Percentiles rank a stretch among this genome's conserved stretches.
Conservation (phyloP, 139 green algal genomes). For the Mychonastes homosphaera region DNA sequence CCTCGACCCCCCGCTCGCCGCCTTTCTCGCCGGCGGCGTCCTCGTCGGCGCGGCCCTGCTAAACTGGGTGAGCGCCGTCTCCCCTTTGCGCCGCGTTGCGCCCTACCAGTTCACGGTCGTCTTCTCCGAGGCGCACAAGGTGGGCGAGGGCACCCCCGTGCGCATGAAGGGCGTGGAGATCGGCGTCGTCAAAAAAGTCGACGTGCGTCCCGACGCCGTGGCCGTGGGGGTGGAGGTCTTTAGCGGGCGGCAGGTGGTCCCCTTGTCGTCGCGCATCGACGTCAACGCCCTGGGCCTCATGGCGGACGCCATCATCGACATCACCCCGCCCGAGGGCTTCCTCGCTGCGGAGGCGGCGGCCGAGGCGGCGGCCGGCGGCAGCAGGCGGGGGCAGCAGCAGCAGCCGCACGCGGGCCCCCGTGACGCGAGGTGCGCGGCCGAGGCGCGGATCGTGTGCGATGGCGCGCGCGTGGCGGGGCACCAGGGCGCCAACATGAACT, state of each 20-base stretch:
- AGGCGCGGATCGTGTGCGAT: conserved; percentile 17
- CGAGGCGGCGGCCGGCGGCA: no score
- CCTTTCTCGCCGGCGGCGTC: conserved; percentile 4
- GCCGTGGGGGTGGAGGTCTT: conserved; percentile 4
- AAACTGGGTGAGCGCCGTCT: conserved; percentile 13
- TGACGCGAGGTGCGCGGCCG: neutral
- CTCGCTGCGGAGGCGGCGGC: neutral
- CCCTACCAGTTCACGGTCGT: conserved; percentile 15
- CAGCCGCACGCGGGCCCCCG: conserved; percentile 9
- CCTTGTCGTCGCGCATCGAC: conserved; percentile 6
- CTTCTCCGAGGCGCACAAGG: conserved; percentile 12
- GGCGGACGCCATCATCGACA: conserved; percentile 16
- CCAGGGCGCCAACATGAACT: conserved; percentile 14
- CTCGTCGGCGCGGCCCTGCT: neutral
- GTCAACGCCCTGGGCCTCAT: conserved; percentile 16
- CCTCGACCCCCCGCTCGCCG: neutral
- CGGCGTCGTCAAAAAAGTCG: conserved; percentile 3
- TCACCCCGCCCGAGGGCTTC: conserved; percentile 9
- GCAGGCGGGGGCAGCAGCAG: no score
- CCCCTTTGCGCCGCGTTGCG: neutral
- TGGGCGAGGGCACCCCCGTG: conserved; percentile 9
- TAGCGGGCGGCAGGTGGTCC: conserved; percentile 8
- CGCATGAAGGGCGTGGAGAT: conserved; percentile 25
- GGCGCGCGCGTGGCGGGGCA: neutral
- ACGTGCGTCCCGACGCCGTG: neutral